Conservation (phyloP, 2,329 filamentous ascomycete genomes). For the Acarospora socialis region DNA sequence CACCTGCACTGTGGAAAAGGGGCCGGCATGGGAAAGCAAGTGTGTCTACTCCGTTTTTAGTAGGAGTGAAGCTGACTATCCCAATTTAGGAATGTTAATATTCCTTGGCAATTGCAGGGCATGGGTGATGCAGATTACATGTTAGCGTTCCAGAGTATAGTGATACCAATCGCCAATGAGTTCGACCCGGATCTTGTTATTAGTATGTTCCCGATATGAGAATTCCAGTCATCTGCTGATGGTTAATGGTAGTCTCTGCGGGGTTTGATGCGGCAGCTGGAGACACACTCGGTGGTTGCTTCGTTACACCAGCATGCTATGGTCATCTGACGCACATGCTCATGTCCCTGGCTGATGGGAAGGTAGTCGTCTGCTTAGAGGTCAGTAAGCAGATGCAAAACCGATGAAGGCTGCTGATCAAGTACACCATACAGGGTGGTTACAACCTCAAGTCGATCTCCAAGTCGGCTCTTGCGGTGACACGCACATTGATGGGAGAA, state of each 20-base stretch:
- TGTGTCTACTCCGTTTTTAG: conserved; percentile 1
- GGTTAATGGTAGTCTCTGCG: conserved; percentile 53
- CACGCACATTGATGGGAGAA: conserved; percentile 87
- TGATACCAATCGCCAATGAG: conserved; percentile 91
- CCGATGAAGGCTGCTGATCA: neutral
- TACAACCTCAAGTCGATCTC: conserved; percentile 93
- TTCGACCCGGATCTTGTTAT: conserved; percentile 92
- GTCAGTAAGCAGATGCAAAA: conserved; percentile 16
- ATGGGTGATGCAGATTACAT: conserved; percentile 98
- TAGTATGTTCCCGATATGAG: conserved; percentile 28
- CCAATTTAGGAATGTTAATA: conserved; percentile 44
- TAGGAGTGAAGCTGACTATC: neutral
- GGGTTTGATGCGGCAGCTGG: conserved; percentile 93
- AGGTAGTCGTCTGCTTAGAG: conserved; percentile 82
- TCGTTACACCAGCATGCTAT: conserved; percentile 81
- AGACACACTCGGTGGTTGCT: conserved; percentile 83
- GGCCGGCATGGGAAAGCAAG: conserved; percentile 40
- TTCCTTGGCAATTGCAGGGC: conserved; percentile 51
- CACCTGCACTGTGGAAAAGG: conserved; percentile 45
- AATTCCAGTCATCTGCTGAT: neutral
- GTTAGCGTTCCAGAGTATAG: conserved; percentile 85
- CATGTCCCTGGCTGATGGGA: conserved; percentile 83
- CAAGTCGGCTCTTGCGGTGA: conserved; percentile 79
- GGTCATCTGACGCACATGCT: conserved; percentile 99
- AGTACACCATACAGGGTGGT: conserved; percentile 58